Base-by-base conservation (phyloP, 2,329 filamentous ascomycete genomes). In the Trichoderma sp. region DNA sequence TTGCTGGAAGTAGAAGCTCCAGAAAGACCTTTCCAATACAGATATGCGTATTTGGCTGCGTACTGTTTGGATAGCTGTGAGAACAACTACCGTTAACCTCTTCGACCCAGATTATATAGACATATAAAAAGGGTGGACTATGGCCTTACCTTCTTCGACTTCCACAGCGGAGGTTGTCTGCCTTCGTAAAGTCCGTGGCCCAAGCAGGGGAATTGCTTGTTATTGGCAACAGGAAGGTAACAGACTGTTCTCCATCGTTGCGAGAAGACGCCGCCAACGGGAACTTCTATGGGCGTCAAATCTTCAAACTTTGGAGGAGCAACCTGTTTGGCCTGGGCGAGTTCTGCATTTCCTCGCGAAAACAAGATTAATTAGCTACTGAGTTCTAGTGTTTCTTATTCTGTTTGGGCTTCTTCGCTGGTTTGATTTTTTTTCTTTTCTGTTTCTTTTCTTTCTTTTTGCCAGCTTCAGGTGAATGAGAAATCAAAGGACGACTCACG, bases 41-140 rank as follows among this genome's bases (percentile, higher is more conserved):
- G 75, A 26, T 83, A 72, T 28, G 84, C 84, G 14, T 79, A 80
- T 72, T 81, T 82, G 26, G 86, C 85, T 0, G 86, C 85, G 71
- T 83, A 86, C 70, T 83, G 79, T 75, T 85, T 87, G 28, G 86
- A 85, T 43, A 83, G 75, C 77, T 81, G 59, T 2, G 24, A 26
- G n/a, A 14, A 39, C 8, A 3, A 28, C 7, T 5, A 13, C 5
- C 28, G 34, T 66, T n/a, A 66, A 28, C 37, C 10, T 28, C 10
- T 8, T 18, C 5, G 3, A 16, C 37, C 49, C 26, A 18, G n/a
- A 16, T n/a, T 43, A 43, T n/a, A n/a, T n/a, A n/a, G 16, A n/a
- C 39, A 18, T 18, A 8, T 18, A 43, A 3, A 49, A 13, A 13
- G n/a, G 1, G 21, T 8, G 3, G n/a, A 5, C 32, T 49, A 14